Percentiles rank a stretch among this genome's conserved stretches.
These are phyloP conservation scores for Candida caryicola DNA, from an alignment of 805 yeast genomes.

Conservation along the genomic window DNA sequence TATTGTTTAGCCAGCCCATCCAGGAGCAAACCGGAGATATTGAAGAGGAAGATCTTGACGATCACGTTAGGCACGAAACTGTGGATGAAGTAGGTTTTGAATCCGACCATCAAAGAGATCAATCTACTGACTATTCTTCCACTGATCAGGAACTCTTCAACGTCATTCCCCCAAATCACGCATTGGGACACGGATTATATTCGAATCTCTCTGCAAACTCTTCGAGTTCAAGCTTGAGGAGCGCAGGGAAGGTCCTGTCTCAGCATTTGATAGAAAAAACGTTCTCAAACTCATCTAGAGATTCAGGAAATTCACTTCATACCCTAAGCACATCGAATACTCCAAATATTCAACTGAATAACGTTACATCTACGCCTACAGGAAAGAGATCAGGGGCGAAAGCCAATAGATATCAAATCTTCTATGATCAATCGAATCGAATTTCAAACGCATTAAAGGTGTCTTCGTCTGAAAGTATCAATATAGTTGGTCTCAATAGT, in stretches of 20 bases:
- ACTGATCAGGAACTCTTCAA: constrained; percentile 13
- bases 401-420: constrained; percentile 46
- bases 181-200: constrained; percentile 19
- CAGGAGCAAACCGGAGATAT: constrained; percentile 22
- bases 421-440: constrained; percentile 44
- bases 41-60: constrained; percentile 14
- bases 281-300: constrained; percentile 32
- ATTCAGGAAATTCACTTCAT: constrained; percentile 17
- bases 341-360: constrained; percentile 3
- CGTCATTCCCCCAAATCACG: constrained; percentile 20
- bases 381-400: constrained; percentile 39
- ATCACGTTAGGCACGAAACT: background rate
- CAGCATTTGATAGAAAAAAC: constrained; percentile 29
- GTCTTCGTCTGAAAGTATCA: constrained; percentile 31
- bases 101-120: constrained; percentile 5
- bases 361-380: constrained; percentile 17
- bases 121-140: constrained; percentile 7
- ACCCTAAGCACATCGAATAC: constrained; percentile 4
- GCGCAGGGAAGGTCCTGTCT: constrained; percentile 9
- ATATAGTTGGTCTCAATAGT: constrained; percentile 14
- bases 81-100: constrained; percentile 15
- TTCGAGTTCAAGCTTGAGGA: constrained; percentile 30
- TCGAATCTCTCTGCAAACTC: constrained; percentile 32
- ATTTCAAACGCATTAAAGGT: constrained; percentile 44
- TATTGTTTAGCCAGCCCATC: constrained; percentile 29